Base-by-base conservation (phyloP, 2,329 filamentous ascomycete species). In the Penicillium sp. region DNA sequence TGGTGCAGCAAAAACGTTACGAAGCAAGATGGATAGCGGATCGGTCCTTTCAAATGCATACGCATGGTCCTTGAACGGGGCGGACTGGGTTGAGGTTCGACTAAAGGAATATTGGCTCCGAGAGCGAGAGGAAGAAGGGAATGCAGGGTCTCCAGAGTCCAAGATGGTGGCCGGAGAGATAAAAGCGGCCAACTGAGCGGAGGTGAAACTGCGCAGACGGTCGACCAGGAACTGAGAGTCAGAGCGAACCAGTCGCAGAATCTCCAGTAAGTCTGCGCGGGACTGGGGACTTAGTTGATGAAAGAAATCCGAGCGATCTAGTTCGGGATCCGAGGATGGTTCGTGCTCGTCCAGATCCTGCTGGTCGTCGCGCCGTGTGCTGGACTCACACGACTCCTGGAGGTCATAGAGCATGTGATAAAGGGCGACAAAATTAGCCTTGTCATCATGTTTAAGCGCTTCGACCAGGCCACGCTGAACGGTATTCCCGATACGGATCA, bases 41-140 rank as follows among this genome's bases (percentile, higher is more conserved):
- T 95, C 89, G 65, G 91, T 88, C 62, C 91, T 81, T 71, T 95
- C 89, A 67, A 96, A 95, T 44, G 88, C 91, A 61, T 95, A 77
- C 54, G 93, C 81, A 63, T 88, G 84, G 68, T 95, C 89, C 62
- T 95, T 86, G 52, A 88, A 83, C 56, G 78, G 75, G 59, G 77
- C 57, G 72, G 73, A 61, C 72, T 73, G 64, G 55, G 73, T 58
- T 73, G 74, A 65, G 56, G 62, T 73, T 48, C 52, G 57, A 47
- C 39, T 58, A 45, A 58, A 47, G 31, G 54, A 50, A 52, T 59
- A 53, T n/a, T 61, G 59, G 38, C 47, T 46, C 60, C 77, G 78
- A 55, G 71, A 75, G 51, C 73, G 73, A 48, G 72, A 74, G 48
- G 85, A 82, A 66, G 84, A 86, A 47, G 84, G 85, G 54, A 93